phyloP scores from a whole-genome alignment of 2,329 filamentous ascomycete genomes.

The Claviceps maximensis region DNA sequence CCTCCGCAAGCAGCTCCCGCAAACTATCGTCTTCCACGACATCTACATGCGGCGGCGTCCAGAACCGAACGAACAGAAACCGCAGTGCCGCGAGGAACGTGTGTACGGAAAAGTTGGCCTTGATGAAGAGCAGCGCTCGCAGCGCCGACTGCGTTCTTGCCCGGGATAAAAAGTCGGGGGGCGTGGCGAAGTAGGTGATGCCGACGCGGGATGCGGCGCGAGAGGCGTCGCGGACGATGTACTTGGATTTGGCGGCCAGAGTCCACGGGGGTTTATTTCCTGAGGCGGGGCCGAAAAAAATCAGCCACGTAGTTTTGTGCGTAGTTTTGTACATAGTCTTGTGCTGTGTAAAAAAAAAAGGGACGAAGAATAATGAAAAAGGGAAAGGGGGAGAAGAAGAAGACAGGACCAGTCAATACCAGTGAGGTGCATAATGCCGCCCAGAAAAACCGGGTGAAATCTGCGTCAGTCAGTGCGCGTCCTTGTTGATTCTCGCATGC shows the following conservation, averaged over 20 bases:
- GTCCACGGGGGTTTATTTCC: slow-evolving; percentile 67
- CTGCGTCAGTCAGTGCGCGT: slow-evolving; percentile 23
- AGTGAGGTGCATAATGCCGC: slow-evolving; percentile 47
- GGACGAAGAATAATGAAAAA: too few species aligned
- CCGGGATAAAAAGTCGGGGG: slow-evolving; percentile 29
- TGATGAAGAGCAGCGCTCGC: slow-evolving; percentile 54
- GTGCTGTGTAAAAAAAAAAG: neutral
- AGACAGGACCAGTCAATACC: slow-evolving; percentile 24
- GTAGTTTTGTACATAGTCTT: too few species aligned
- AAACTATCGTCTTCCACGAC: slow-evolving; percentile 46
- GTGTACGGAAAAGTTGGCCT: slow-evolving; percentile 35
- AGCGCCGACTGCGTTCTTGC: slow-evolving; percentile 41
- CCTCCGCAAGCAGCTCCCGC: slow-evolving; percentile 20
- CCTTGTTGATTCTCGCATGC: too few species aligned
- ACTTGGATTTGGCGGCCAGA: slow-evolving; percentile 51
- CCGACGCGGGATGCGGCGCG: slow-evolving; percentile 27
- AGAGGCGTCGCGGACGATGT: slow-evolving; percentile 31
- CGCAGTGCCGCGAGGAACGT: slow-evolving; percentile 41
- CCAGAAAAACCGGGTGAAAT: slow-evolving; percentile 59
- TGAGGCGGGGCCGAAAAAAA: slow-evolving; percentile 11
- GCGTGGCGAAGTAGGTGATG: slow-evolving; percentile 22
- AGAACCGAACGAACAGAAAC: slow-evolving; percentile 47
- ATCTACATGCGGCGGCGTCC: slow-evolving; percentile 44
- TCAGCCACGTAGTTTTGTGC: too few species aligned
- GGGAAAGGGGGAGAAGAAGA: neutral